A percentile compares a stretch with the other conserved stretches of the same genome.
These are phyloP conservation scores for Phytopythium sindhum DNA, from an alignment of 352 stramenopile species.

Conservation along the genomic window DNA sequence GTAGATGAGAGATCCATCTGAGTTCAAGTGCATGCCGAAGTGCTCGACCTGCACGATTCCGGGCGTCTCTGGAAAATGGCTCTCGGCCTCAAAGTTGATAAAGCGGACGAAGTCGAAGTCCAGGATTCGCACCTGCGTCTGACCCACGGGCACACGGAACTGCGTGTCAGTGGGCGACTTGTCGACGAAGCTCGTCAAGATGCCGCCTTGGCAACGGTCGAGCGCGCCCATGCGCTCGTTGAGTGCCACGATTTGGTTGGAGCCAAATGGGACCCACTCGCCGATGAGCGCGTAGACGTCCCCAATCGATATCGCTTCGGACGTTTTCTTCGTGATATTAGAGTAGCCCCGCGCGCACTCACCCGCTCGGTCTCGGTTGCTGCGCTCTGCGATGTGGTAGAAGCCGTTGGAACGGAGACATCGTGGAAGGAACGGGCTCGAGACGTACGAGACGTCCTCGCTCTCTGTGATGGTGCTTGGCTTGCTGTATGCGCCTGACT, in stretches of 20 bases:
- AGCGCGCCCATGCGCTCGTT: conserved; percentile 97
- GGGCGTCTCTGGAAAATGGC: conserved; percentile 92
- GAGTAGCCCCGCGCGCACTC: conserved; percentile 80
- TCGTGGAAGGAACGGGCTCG: conserved; percentile 94
- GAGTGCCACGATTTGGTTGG: conserved; percentile 97
- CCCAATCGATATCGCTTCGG: conserved; percentile 93
- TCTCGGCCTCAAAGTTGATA: conserved; percentile 98
- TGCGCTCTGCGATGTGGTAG: conserved; percentile 81
- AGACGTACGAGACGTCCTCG: conserved; percentile 97
- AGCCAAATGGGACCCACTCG: conserved; percentile 97
- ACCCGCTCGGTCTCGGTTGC: conserved; percentile 89
- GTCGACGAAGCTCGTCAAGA: conserved; percentile 94
- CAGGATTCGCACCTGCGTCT: conserved; percentile 94
- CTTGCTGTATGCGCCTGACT: conserved; percentile 80
- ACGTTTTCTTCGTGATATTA: conserved; percentile 90
- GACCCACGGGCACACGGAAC: conserved; percentile 87
- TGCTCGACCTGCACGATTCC: conserved; percentile 96
- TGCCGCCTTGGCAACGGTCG: conserved; percentile 95
- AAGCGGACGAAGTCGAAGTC: conserved; percentile 97
- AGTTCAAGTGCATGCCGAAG: conserved; percentile 91
- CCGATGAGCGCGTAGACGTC: conserved; percentile 95
- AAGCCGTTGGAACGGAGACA: conserved; percentile 90
- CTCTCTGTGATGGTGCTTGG: conserved; percentile 94
- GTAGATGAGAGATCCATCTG: conserved; percentile 77
- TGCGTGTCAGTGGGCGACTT: conserved; percentile 72